Evolutionary conservation across 2,329 filamentous ascomycete genomes (phyloP), one percentile per base, ranked within the genome.

Genomic region (Neospermospora avenae): DNA sequence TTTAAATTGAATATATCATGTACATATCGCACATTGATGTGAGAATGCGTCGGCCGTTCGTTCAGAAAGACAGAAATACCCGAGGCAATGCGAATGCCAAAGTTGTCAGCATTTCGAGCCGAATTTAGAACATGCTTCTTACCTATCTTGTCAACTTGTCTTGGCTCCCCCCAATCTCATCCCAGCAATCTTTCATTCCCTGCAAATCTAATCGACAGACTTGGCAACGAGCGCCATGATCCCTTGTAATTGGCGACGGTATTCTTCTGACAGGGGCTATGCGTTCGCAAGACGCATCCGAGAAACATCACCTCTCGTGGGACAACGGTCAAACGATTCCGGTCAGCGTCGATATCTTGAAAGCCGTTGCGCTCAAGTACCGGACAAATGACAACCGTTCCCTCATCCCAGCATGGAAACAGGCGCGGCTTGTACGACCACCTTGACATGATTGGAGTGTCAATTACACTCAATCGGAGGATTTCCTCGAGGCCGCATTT

Each of bases 321-420:
- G 22, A 25, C 3, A 35, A 20, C 46, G 22, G 45, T 54, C 35
- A 37, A 54, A 34, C 57, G 39, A 25, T 24, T 45, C 46, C 63
- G 57, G 52, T 45, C 42, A 51, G 55, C 58, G 59, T 59, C 35
- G 49, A 60, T 52, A 31, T 31, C 5, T 31, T 10, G 28, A 31
- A 31, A 66, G 55, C 58, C 64, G 62, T 63, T 63, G 55, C 35
- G 49, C 22, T n/a, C 61, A 65, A 65, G 53, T 65, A 62, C 65
- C 65, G 65, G 59, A 58, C 65, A 63, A 63, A 65, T 67, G 55
- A 63, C 55, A 53, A 34, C 22, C 37, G 31, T 34, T 45, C 31
- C 24, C 24, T 31, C 39, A 22, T 57, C 60, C 60, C 57, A 58
- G 44, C 34, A 44, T 44, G 53, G 51, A 49, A 52, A 45, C 37